These are phyloP conservation scores for Colletotrichum zoysiae DNA, from an alignment of 2,329 filamentous ascomycete genomes.

Conservation along the genomic window DNA sequence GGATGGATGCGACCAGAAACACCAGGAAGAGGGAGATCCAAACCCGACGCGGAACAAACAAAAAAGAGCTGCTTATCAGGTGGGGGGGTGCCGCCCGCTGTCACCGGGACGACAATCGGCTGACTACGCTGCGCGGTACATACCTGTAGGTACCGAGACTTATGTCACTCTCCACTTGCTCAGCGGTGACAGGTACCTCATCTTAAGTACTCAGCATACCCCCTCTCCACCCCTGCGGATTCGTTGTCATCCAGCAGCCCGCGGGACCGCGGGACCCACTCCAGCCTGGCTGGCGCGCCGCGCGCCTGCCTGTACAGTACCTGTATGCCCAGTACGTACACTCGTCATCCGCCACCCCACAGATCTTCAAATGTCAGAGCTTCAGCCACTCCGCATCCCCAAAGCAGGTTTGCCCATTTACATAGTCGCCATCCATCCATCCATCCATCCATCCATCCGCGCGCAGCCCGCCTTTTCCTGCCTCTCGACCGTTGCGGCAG, in stretches of 20 bases:
- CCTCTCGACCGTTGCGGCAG: background rate
- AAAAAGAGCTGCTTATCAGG: constrained; percentile 26
- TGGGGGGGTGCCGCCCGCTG: constrained; percentile 26
- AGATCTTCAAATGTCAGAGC: constrained; percentile 40
- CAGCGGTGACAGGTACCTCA: too few species aligned
- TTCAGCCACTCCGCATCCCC: constrained; percentile 40
- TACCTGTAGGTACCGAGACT: too few species aligned
- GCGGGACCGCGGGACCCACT: constrained; percentile 6
- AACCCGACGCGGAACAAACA: constrained; percentile 25
- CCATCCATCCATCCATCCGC: background rate
- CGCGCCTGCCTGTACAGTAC: background rate
- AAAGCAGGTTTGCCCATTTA: constrained; percentile 38
- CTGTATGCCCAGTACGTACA: too few species aligned
- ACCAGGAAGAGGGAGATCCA: background rate
- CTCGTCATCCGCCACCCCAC: constrained; percentile 39
- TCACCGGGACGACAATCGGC: constrained; percentile 51
- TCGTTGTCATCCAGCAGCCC: background rate
- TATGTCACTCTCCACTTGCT: too few species aligned
- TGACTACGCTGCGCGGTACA: constrained; percentile 29
- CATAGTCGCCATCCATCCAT: background rate
- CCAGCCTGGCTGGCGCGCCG: background rate
- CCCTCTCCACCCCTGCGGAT: background rate
- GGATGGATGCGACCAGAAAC: constrained; percentile 9
- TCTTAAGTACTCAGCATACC: too few species aligned
- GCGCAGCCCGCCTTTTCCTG: background rate